These are phyloP conservation scores for Aspergillus nanangensis DNA, from an alignment of 495 filamentous ascomycete genomes.

Conservation along the genomic window DNA sequence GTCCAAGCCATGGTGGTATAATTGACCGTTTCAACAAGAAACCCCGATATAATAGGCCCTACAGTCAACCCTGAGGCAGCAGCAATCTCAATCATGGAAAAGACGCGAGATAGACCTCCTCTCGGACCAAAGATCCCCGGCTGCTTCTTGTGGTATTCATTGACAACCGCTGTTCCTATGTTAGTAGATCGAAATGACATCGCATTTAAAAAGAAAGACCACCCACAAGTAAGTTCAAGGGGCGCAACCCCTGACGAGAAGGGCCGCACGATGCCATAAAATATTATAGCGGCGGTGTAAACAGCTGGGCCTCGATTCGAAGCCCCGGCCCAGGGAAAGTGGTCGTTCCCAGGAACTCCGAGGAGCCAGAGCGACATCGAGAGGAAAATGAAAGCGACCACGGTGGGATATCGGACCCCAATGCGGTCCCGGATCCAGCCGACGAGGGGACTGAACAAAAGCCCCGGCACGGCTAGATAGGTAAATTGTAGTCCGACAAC, in stretches of 20 bases:
- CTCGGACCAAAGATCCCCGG: slow-evolving; percentile 11
- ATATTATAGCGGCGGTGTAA: background rate
- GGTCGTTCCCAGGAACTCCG: background rate
- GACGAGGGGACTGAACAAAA: background rate
- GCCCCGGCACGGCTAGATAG: background rate
- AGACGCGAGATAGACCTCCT: slow-evolving; percentile 20
- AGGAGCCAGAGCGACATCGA: background rate
- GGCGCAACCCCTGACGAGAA: slow-evolving; percentile 8
- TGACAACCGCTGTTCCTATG: slow-evolving; percentile 1
- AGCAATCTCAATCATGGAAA: slow-evolving; percentile 18
- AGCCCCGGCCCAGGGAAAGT: background rate
- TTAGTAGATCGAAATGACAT: background rate
- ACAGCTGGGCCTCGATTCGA: background rate
- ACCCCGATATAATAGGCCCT: background rate
- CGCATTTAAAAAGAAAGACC: background rate
- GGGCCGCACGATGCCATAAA: slow-evolving; percentile 2
- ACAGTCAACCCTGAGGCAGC: background rate
- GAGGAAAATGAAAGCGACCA: background rate
- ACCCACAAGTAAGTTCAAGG: background rate
- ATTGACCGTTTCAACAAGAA: background rate
- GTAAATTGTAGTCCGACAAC: background rate
- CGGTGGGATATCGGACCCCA: background rate
- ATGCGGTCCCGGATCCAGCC: background rate
- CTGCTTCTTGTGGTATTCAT: slow-evolving; percentile 1
- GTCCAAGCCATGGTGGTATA: no score